Evolutionary conservation across 2,329 filamentous ascomycete genomes (phyloP).

Genomic region (Aspergillus unguis): DNA sequence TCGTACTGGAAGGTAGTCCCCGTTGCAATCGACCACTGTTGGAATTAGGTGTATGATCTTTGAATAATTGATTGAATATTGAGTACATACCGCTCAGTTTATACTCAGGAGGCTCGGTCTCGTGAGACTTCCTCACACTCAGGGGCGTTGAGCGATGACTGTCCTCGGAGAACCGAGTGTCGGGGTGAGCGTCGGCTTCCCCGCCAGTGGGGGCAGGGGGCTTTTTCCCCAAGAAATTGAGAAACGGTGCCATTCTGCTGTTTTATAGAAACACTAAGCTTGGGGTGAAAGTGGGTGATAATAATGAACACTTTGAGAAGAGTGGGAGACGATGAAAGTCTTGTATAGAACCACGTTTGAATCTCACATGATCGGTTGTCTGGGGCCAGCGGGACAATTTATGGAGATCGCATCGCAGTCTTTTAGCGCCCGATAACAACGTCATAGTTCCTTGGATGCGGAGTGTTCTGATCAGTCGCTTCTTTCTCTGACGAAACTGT

Average conservation of each 20-base stretch:
- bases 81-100: conserved; percentile 69
- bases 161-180: conserved; percentile 46
- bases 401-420: neutral
- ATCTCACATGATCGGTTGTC: conserved; percentile 9
- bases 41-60: neutral
- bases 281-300: neutral
- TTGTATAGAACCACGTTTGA: conserved; percentile 5
- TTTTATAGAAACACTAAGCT: no score
- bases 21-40: conserved; percentile 89
- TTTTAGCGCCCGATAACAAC: conserved; percentile 6
- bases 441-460: neutral
- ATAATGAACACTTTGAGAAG: neutral
- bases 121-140: conserved; percentile 59
- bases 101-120: conserved; percentile 70
- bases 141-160: conserved; percentile 47
- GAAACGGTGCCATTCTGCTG: conserved; percentile 60
- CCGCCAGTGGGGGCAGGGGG: conserved; percentile 43
- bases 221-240: conserved; percentile 67
- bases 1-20: conserved; percentile 83
- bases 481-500: neutral
- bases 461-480: neutral
- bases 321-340: neutral
- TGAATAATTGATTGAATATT: neutral
- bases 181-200: conserved; percentile 41
- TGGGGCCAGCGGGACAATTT: neutral